phyloP scores from a whole-genome alignment of 192 early-diverging fungal species.

The Chytriomyces sp. region DNA sequence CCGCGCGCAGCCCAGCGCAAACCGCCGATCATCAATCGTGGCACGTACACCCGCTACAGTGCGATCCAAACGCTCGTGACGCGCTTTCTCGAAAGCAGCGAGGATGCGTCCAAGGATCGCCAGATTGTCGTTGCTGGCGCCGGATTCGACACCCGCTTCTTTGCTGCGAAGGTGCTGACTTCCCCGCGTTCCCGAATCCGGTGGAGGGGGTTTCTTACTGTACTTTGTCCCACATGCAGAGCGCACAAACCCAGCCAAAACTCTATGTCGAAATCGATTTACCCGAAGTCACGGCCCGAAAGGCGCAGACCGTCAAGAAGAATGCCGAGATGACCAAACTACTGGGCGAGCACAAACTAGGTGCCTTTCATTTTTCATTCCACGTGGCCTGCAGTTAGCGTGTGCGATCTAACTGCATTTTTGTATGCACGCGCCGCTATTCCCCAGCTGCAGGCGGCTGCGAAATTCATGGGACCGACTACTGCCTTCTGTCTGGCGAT shows the following conservation, averaged over 20 bases:
- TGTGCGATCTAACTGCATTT: not conserved
- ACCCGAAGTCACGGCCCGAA: conserved; percentile 80
- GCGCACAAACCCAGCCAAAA: conserved; percentile 28
- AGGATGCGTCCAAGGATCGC: conserved; percentile 39
- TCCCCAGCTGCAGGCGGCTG: conserved; percentile 59
- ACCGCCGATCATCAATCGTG: conserved; percentile 92
- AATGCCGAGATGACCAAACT: conserved; percentile 40
- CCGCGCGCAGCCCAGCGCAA: conserved; percentile 62
- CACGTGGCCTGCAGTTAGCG: not conserved
- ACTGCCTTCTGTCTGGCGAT: conserved; percentile 79
- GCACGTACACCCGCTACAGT: conserved; percentile 74
- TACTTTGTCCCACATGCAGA: conserved; percentile 23
- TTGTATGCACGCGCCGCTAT: not conserved
- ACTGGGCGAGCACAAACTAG: conserved; percentile 39
- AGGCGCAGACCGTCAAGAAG: conserved; percentile 67
- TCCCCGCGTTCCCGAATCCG: not conserved
- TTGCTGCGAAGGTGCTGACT: conserved; percentile 68
- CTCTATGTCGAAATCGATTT: conserved; percentile 94
- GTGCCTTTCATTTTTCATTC: conserved; percentile 27
- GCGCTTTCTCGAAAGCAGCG: conserved; percentile 58
- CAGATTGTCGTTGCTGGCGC: conserved; percentile 90
- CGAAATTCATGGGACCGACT: conserved; percentile 69
- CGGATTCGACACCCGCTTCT: conserved; percentile 92
- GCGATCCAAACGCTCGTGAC: conserved; percentile 68
- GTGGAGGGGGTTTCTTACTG: not conserved